Evolutionary conservation across 768 basidiomycete species (phyloP).

Genomic region (Psilocybe tampanensis): DNA sequence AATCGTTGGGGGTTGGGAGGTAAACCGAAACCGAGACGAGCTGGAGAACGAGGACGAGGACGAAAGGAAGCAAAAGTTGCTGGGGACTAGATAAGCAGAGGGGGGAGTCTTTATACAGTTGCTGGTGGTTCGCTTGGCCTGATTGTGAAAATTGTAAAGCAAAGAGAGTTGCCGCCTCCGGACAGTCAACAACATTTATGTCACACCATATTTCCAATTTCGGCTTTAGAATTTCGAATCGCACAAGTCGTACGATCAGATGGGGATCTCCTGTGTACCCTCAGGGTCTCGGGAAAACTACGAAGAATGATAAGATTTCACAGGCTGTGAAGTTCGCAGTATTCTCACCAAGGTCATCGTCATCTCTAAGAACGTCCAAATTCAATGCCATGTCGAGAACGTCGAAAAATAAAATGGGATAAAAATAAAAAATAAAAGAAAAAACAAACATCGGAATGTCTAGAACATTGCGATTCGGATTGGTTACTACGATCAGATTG

Average conservation of each 20-base stretch:
- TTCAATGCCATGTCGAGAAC: background rate
- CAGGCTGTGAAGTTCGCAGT: background rate
- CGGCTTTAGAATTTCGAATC: conserved; percentile 16
- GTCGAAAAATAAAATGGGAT: too few species aligned
- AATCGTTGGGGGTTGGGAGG: conserved; percentile 20
- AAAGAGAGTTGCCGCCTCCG: conserved; percentile 3
- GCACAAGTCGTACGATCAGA: conserved; percentile 17
- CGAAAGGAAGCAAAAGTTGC: background rate
- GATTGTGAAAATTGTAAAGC: conserved; percentile 11
- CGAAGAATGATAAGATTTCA: conserved; percentile 10
- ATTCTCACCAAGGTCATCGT: background rate
- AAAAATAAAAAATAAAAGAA: background rate
- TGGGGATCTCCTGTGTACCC: background rate
- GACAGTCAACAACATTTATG: conserved; percentile 15
- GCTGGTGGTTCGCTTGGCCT: background rate
- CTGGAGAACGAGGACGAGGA: background rate
- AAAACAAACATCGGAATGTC: background rate
- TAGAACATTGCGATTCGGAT: background rate
- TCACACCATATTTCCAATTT: conserved; percentile 17
- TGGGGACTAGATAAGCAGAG: background rate
- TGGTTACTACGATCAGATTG: background rate
- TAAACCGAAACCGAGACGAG: conserved; percentile 12
- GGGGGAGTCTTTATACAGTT: conserved; percentile 5
- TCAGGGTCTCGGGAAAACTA: conserved; percentile 10
- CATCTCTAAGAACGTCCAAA: background rate